Conservation (phyloP, 208 protist species). For the Tritrichomonas musculus region DNA sequence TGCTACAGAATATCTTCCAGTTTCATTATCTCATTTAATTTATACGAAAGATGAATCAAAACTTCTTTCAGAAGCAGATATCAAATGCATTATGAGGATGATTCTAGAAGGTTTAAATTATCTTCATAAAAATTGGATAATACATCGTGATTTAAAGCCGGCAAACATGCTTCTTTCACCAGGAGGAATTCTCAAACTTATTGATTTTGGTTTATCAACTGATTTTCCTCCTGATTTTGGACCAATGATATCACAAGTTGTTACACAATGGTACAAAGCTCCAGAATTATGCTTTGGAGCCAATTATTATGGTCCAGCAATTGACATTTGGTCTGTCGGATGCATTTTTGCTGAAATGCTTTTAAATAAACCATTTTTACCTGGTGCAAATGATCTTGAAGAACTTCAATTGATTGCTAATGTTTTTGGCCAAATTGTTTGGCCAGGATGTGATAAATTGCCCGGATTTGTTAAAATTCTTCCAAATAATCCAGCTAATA, state of each 20-base stretch:
- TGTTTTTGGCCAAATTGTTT: background rate
- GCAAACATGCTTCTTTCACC: background rate
- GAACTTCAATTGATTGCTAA: background rate
- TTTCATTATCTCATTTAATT: background rate
- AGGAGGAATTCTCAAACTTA: background rate
- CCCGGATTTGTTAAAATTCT: background rate
- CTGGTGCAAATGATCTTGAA: background rate
- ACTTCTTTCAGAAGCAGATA: background rate
- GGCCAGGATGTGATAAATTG: constrained; percentile 13
- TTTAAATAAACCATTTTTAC: constrained; percentile 39
- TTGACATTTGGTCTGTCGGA: constrained; percentile 56
- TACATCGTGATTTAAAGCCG: constrained; percentile 31
- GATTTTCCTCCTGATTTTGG: background rate
- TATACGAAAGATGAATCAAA: no score
- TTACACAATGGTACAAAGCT: constrained; percentile 81
- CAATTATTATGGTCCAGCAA: constrained; percentile 62
- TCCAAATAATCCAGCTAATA: no score
- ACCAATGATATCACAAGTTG: constrained; percentile 46
- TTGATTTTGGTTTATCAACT: constrained; percentile 12
- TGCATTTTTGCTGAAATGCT: constrained; percentile 57
- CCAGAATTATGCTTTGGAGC: constrained; percentile 77
- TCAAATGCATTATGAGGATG: background rate
- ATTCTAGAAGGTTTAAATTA: background rate
- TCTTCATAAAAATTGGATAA: background rate
- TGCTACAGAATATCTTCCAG: constrained; percentile 9